Conservation (phyloP, 2,329 filamentous ascomycete genomes). For the Aspergillus piperis region DNA sequence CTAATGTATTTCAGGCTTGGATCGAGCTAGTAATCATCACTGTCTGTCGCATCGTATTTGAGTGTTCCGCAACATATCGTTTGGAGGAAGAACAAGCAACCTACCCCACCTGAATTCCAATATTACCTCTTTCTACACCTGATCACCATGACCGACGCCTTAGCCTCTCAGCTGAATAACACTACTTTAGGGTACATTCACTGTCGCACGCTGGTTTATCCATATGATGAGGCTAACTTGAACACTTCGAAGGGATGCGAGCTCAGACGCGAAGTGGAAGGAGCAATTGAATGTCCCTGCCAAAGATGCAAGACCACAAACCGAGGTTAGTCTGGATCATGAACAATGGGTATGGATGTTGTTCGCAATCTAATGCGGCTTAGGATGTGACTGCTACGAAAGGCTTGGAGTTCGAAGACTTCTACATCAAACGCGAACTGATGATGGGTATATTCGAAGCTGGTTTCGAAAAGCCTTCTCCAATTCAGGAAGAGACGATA, state of each 20-base stretch:
- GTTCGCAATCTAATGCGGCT: constrained; percentile 21
- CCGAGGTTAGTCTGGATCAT: constrained; percentile 43
- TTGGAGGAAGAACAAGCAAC: background rate
- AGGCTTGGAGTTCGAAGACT: constrained; percentile 96
- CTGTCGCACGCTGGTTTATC: constrained; percentile 2
- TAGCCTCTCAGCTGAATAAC: constrained; percentile 49
- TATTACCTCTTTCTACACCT: constrained; percentile 11
- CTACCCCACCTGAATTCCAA: background rate
- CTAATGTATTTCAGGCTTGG: background rate
- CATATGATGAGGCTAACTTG: constrained; percentile 17
- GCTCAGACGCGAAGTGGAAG: constrained; percentile 46
- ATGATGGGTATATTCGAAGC: constrained; percentile 99
- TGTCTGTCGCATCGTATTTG: background rate
- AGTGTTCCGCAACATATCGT: background rate
- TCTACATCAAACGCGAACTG: constrained; percentile 89
- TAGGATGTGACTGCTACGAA: constrained; percentile 98
- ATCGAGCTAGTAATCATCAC: background rate
- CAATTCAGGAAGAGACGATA: constrained; percentile 98
- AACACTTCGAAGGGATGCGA: constrained; percentile 36
- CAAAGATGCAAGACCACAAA: constrained; percentile 53
- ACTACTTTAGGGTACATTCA: constrained; percentile 44
- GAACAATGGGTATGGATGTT: background rate
- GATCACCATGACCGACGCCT: constrained; percentile 45
- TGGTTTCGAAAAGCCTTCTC: constrained; percentile 96
- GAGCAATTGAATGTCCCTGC: constrained; percentile 48